These are phyloP conservation scores for Paecilomyces niveus DNA, from an alignment of 2,329 filamentous ascomycete genomes.

Conservation along the genomic window DNA sequence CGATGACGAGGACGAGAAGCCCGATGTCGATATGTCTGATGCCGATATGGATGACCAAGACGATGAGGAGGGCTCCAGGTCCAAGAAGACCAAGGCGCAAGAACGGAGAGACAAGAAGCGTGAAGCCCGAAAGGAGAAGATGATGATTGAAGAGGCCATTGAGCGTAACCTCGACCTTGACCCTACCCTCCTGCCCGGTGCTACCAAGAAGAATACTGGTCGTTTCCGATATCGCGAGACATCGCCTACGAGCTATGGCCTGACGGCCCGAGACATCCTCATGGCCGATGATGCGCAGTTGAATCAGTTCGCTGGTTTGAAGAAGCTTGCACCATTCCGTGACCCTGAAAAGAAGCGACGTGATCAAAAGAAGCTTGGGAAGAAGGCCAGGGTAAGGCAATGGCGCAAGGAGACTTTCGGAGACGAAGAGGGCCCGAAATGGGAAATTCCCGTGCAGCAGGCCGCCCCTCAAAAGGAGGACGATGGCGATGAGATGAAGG, in stretches of 20 bases:
- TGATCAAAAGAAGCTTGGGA: conserved; percentile 81
- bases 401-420: conserved; percentile 71
- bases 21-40: conserved; percentile 52
- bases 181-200: conserved; percentile 51
- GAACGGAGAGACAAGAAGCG: conserved; percentile 56
- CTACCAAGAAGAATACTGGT: conserved; percentile 45
- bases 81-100: conserved; percentile 41
- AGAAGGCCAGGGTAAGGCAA: conserved; percentile 83
- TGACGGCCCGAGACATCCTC: conserved; percentile 84
- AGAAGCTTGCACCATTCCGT: conserved; percentile 87
- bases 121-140: conserved; percentile 69
- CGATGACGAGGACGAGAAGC: conserved; percentile 53
- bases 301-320: conserved; percentile 86
- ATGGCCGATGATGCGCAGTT: conserved; percentile 79
- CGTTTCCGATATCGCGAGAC: conserved; percentile 91
- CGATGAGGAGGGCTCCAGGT: conserved; percentile 37
- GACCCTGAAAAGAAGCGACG: conserved; percentile 82
- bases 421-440: conserved; percentile 45
- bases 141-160: conserved; percentile 78
- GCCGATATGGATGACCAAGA: conserved; percentile 38
- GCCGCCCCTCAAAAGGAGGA: conserved; percentile 11
- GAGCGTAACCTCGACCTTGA: conserved; percentile 74
- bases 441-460: conserved; percentile 13
- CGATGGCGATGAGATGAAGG: conserved; percentile 20
- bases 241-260: conserved; percentile 79